These are phyloP conservation scores for Phytophthora cactorum DNA, from an alignment of 352 stramenopile genomes.

Conservation along the genomic window DNA sequence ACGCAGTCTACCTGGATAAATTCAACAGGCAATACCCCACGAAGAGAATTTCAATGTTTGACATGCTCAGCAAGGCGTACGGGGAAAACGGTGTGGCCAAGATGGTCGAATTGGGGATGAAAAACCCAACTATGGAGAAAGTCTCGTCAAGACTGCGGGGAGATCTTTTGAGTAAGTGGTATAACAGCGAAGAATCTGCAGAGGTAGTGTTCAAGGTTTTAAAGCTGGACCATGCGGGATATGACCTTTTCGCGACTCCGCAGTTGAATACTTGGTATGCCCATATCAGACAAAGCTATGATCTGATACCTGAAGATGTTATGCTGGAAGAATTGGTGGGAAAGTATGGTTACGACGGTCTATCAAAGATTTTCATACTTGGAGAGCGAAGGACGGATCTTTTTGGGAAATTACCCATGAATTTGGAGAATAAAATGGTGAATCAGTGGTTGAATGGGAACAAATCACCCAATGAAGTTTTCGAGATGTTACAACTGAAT, in stretches of 20 bases:
- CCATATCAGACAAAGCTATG: background rate
- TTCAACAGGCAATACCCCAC: conserved; percentile 12
- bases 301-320: background rate
- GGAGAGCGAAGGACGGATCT: background rate
- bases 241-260: background rate
- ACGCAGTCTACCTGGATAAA: background rate
- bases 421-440: background rate
- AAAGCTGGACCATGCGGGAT: conserved; percentile 4
- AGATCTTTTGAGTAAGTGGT: background rate
- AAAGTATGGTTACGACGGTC: conserved; percentile 2
- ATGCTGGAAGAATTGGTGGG: background rate
- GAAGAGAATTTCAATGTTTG: conserved; percentile 3
- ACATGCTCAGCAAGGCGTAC: conserved; percentile 17
- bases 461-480: background rate
- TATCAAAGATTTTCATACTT: conserved; percentile 4
- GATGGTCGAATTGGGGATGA: conserved; percentile 1
- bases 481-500: background rate
- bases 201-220: conserved; percentile 8
- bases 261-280: background rate
- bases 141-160: background rate
- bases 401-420: background rate
- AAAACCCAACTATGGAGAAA: background rate
- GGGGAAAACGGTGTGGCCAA: conserved; percentile 2
- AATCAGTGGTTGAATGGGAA: background rate
- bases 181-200: background rate